Evolutionary conservation across 164 flowering plant species (phyloP).

Genomic region (Santalum album): DNA sequence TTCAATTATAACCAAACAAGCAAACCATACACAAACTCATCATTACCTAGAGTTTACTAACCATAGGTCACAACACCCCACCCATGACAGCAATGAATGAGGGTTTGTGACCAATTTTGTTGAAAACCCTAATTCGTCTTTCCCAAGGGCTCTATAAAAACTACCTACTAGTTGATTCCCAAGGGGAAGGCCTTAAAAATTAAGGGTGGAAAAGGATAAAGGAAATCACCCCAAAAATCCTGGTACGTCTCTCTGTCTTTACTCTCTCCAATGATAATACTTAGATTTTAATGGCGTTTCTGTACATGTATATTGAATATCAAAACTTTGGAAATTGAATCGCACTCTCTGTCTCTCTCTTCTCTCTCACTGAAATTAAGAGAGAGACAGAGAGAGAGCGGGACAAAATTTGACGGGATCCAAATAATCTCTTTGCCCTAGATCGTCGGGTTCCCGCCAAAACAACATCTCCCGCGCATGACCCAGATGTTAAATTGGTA

Average conservation of each 20-base stretch:
- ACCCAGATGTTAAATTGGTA: constrained; percentile 7
- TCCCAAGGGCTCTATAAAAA: neutral
- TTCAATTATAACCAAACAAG: no score
- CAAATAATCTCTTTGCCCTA: constrained; percentile 12
- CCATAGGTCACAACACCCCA: no score
- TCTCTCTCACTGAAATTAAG: constrained; percentile 10
- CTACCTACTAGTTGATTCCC: neutral
- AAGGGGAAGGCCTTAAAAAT: neutral
- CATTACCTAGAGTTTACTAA: no score
- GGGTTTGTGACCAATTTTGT: no score
- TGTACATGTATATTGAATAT: no score
- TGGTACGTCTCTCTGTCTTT: constrained; percentile 15
- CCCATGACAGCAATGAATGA: no score
- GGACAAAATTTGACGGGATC: constrained; percentile 3
- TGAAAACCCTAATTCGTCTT: no score
- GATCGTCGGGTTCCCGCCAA: constrained; percentile 28
- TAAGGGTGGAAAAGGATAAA: neutral
- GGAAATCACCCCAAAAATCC: constrained; percentile 2
- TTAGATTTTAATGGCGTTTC: constrained; percentile 9
- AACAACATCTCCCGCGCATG: neutral
- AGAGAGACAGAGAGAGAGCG: constrained; percentile 20
- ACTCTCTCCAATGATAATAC: constrained; percentile 5
- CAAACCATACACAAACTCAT: no score
- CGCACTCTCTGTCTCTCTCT: constrained; percentile 1
- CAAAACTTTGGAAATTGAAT: neutral